Base-by-base conservation (phyloP, 2,329 filamentous ascomycete species). In the Exserohilum turcica region DNA sequence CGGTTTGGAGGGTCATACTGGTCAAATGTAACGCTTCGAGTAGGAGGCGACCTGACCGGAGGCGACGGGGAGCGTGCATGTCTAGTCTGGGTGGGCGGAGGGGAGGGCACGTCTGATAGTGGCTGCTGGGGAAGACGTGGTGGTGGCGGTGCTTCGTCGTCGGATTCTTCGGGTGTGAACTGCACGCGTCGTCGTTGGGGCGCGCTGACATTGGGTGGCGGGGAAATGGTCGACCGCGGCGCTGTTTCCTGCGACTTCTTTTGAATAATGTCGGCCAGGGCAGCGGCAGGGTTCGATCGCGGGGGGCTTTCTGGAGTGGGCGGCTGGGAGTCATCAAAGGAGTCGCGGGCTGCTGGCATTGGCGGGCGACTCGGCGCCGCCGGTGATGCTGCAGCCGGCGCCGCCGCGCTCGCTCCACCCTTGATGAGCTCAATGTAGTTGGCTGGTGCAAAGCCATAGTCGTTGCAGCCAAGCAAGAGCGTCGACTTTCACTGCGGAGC, bases 401-500 rank as follows among this genome's bases (percentile, higher is more conserved):
- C 51, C 9, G 56, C 54, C 27, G 57, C 31, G 43, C 75, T 67
- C 42, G 80, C 78, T 16, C 79, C 70, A 24, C 73, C n/a, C n/a
- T n/a, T n/a, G n/a, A n/a, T n/a, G 94, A 99, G 73, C 81, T 99
- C 40, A 88, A 97, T 96, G 73, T 99, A 99, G 76, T 97, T 99
- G 55, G 93, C 85, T 3, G 94, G 94, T 48, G 90, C 94, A 75
- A 99, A 99, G 43, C 94, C 94, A 78, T 87, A 99, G 61, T 97
- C 91, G n/a, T n/a, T n/a, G 45, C 83, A 88, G 48, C 94, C 94
- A 6, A 96, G 91, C 76, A 97, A 93, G 78, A 97, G 92, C 73
- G 82, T 97, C 52, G 94, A 99, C 76, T 95, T 99, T 63, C 94
- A 99, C 73, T 95, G 94, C 15, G 94, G 94, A 37, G 92, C 92